phyloP scores from a whole-genome alignment of 106 monocot species.

The Acorus gramineus region DNA sequence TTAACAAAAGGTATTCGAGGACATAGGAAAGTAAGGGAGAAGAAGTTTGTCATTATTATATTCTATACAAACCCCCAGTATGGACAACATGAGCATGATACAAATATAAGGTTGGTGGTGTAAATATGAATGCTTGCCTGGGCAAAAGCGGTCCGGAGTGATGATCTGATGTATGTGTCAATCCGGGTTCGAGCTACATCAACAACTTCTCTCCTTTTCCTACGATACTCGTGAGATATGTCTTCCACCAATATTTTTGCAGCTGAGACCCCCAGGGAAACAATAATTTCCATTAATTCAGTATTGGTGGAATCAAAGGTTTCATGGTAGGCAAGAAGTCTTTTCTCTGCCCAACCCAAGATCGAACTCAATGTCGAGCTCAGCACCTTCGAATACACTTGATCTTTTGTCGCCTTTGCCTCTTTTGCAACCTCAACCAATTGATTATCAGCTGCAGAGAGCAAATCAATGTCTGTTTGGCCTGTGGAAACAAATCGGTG shows the following conservation, averaged over 20 bases:
- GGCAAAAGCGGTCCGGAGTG: slow-evolving; percentile 94
- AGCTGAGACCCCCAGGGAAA: slow-evolving; percentile 72
- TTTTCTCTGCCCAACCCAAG: slow-evolving; percentile 89
- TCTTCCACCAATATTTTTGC: slow-evolving; percentile 92
- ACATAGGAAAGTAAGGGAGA: too few species aligned
- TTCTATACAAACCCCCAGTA: too few species aligned
- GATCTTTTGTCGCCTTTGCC: slow-evolving; percentile 77
- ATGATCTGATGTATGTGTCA: slow-evolving; percentile 88
- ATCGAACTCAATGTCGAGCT: slow-evolving; percentile 80
- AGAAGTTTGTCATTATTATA: too few species aligned
- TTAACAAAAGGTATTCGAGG: too few species aligned
- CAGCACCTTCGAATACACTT: slow-evolving; percentile 64
- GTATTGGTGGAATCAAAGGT: slow-evolving; percentile 64
- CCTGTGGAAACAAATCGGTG: slow-evolving; percentile 46
- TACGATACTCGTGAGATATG: slow-evolving; percentile 78
- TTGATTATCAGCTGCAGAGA: slow-evolving; percentile 78
- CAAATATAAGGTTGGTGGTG: too few species aligned
- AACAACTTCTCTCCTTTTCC: slow-evolving; percentile 67
- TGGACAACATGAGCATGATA: too few species aligned
- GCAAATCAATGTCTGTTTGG: slow-evolving; percentile 69
- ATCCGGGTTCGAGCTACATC: slow-evolving; percentile 83
- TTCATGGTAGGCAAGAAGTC: slow-evolving; percentile 93
- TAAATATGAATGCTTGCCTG: slow-evolving; percentile 37
- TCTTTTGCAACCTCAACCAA: slow-evolving; percentile 80
- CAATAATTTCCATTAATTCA: slow-evolving; percentile 79